Evolutionary conservation across 208 protist species (phyloP).

Genomic region (Acanthamoeba comandoni): DNA sequence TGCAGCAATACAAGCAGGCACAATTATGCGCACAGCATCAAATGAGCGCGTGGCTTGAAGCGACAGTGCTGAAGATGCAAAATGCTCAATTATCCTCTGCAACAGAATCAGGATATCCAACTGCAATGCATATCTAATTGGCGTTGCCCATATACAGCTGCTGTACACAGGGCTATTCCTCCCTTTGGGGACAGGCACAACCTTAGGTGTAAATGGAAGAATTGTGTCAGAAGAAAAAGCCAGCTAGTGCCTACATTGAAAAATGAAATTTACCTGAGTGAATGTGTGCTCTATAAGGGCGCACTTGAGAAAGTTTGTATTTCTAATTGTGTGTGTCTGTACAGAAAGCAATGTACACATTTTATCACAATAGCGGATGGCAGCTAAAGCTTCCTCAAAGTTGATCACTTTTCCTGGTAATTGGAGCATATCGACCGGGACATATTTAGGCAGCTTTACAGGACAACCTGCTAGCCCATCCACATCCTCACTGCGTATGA

Average conservation of each 20-base stretch:
- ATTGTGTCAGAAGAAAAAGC: slow-evolving; percentile 67
- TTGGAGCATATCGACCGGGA: slow-evolving; percentile 80
- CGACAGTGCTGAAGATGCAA: slow-evolving; percentile 49
- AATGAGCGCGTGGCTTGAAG: slow-evolving; percentile 41
- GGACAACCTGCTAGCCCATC: slow-evolving; percentile 76
- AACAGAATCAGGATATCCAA: slow-evolving; percentile 72
- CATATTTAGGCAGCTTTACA: slow-evolving; percentile 68
- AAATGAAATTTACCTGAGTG: slow-evolving; percentile 69
- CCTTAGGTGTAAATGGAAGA: slow-evolving; percentile 56
- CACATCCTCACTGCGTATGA: slow-evolving; percentile 74
- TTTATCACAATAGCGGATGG: slow-evolving; percentile 81
- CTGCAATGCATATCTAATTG: slow-evolving; percentile 79
- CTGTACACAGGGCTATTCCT: slow-evolving; percentile 70
- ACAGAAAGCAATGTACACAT: slow-evolving; percentile 83
- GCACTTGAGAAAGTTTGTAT: slow-evolving; percentile 77
- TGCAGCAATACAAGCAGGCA: slow-evolving; percentile 34
- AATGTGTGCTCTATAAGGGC: slow-evolving; percentile 83
- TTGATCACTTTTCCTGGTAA: slow-evolving; percentile 36
- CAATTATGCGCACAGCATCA: slow-evolving; percentile 60
- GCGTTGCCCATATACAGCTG: slow-evolving; percentile 72
- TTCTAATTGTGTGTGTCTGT: slow-evolving; percentile 75
- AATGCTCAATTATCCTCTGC: slow-evolving; percentile 33
- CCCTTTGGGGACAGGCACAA: slow-evolving; percentile 59
- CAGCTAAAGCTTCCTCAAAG: slow-evolving; percentile 80
- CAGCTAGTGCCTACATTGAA: background rate